A percentile compares a stretch with the other conserved stretches of the same genome.
These are phyloP conservation scores for Emericellopsis terricola DNA, from an alignment of 495 filamentous ascomycete genomes.

Conservation along the genomic window DNA sequence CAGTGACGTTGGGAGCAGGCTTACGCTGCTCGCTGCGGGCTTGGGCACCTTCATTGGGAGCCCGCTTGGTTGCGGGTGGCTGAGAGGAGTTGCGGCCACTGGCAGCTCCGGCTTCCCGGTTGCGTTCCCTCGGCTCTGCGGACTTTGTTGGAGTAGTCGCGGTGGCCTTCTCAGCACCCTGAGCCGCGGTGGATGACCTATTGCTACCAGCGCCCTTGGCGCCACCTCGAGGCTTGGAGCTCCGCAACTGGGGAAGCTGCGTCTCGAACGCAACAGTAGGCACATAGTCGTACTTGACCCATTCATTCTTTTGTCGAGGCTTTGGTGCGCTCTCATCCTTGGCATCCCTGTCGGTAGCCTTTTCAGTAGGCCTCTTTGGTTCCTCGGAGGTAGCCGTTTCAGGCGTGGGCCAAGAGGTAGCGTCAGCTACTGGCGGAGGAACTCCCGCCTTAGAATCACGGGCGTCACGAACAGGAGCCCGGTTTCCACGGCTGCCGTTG, in stretches of 20 bases:
- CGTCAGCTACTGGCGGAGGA: constrained; percentile 41
- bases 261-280: constrained; percentile 74
- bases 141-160: constrained; percentile 7
- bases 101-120: constrained; percentile 2
- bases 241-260: constrained; percentile 42
- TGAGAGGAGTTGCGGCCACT: constrained; percentile 7
- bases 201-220: constrained; percentile 24
- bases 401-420: constrained; percentile 76
- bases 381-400: constrained; percentile 61
- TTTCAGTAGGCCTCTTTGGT: constrained; percentile 21
- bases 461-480: constrained; percentile 29
- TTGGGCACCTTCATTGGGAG: constrained; percentile 21
- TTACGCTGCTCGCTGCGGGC: constrained; percentile 24
- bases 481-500: constrained; percentile 25
- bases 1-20: constrained; percentile 9
- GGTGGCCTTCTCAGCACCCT: constrained; percentile 9
- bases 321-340: constrained; percentile 39
- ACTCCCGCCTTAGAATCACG: constrained; percentile 6
- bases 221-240: constrained; percentile 40
- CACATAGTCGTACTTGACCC: constrained; percentile 54
- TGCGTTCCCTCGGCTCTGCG: neutral
- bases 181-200: constrained; percentile 16
- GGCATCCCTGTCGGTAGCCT: constrained; percentile 42
- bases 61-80: constrained; percentile 22
- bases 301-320: constrained; percentile 49